A percentile compares a stretch with the other conserved stretches of the same genome.
Conservation (phyloP, 345 rosid species). For the Melaleuca quinquenervia region DNA sequence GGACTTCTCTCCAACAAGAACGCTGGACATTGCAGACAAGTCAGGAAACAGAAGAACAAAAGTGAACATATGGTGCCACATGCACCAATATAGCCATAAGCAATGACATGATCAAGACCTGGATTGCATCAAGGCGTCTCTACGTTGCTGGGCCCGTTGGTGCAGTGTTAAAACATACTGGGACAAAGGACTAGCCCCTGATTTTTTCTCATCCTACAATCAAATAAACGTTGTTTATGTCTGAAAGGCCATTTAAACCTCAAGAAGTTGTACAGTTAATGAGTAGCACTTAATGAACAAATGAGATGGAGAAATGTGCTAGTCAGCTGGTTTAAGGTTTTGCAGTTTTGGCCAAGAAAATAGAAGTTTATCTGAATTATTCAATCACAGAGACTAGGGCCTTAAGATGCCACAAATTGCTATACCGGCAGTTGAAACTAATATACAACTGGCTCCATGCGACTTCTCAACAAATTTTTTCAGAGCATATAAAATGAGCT, state of each 20-base stretch:
- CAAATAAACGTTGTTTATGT: background rate
- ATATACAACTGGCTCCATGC: background rate
- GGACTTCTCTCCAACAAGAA: constrained; percentile 71
- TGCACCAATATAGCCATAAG: background rate
- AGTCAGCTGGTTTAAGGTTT: background rate
- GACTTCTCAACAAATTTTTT: background rate
- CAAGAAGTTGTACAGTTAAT: background rate
- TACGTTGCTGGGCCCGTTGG: constrained; percentile 62
- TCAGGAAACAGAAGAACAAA: background rate
- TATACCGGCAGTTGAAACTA: background rate
- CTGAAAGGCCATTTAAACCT: background rate
- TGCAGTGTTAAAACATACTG: constrained; percentile 37
- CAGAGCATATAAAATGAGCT: background rate
- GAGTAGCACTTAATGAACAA: background rate
- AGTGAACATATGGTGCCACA: background rate
- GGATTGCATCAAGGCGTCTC: constrained; percentile 64
- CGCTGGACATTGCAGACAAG: constrained; percentile 31
- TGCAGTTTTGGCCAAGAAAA: background rate
- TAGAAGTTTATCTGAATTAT: background rate
- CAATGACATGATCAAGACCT: constrained; percentile 29
- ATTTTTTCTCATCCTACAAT: constrained; percentile 53
- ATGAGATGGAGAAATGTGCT: background rate
- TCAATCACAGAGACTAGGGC: no score
- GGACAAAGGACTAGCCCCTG: constrained; percentile 59
- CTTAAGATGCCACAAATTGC: no score